These are phyloP conservation scores for Pulicaria dysenterica DNA, from an alignment of 129 eudicot species.

Conservation along the genomic window DNA sequence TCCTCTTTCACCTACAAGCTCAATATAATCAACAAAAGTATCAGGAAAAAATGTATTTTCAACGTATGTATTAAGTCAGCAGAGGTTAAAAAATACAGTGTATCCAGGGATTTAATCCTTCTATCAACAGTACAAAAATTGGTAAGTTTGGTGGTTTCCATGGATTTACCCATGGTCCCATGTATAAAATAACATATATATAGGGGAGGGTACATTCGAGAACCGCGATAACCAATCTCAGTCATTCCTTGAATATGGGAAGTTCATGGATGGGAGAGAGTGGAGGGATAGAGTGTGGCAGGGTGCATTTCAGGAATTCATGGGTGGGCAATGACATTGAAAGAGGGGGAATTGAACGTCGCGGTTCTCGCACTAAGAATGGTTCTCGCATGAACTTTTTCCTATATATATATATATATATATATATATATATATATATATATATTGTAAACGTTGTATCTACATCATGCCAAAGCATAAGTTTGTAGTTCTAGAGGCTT, in stretches of 20 bases:
- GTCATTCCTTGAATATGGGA: too few relatives aligned
- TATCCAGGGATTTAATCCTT: not conserved
- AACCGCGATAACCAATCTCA: too few relatives aligned
- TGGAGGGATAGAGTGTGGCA: too few relatives aligned
- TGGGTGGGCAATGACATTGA: too few relatives aligned
- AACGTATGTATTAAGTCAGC: not conserved
- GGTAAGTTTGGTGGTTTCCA: conserved; percentile 4
- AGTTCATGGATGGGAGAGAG: too few relatives aligned
- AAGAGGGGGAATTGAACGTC: too few relatives aligned
- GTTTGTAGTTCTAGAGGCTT: conserved; percentile 10
- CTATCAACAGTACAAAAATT: not conserved
- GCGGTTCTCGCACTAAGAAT: too few relatives aligned
- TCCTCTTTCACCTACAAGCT: conserved; percentile 84
- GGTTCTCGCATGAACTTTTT: too few relatives aligned
- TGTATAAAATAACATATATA: not conserved
- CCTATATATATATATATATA: too few relatives aligned
- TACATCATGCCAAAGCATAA: conserved; percentile 10
- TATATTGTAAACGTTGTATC: conserved; percentile 6
- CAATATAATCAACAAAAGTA: conserved; percentile 25
- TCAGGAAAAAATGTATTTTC: not conserved
- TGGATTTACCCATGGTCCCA: not conserved
- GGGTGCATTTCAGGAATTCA: too few relatives aligned
- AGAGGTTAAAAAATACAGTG: conserved; percentile 1
- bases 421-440: not conserved
- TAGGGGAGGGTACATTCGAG: too few relatives aligned